Percentiles rank a stretch among this genome's conserved stretches.
These are phyloP conservation scores for Xylaria sp. DNA, from an alignment of 2,329 filamentous ascomycete species.

Conservation along the genomic window DNA sequence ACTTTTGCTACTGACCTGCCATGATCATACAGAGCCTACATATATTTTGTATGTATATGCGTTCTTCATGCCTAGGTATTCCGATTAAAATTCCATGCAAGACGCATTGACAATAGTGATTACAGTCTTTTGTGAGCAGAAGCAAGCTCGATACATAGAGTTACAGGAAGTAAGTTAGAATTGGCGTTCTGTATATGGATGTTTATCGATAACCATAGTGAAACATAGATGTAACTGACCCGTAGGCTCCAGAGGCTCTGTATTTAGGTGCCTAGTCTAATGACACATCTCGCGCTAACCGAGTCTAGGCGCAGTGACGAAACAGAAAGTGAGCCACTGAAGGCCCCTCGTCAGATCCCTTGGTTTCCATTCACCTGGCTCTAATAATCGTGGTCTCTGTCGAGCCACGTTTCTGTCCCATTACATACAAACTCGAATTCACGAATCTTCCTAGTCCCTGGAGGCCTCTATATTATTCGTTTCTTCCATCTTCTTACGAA, in stretches of 20 bases:
- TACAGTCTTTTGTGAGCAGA: neutral
- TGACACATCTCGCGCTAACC: conserved; percentile 19
- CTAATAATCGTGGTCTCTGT: neutral
- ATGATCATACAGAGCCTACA: neutral
- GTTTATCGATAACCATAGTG: conserved; percentile 11
- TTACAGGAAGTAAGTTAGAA: no score
- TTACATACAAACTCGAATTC: neutral
- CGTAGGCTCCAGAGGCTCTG: neutral
- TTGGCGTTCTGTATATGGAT: neutral
- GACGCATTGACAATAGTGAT: neutral
- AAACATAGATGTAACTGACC: conserved; percentile 8
- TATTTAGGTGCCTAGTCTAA: neutral
- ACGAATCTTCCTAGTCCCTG: neutral
- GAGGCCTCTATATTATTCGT: neutral
- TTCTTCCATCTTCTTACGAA: neutral
- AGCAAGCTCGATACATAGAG: no score
- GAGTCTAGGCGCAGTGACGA: conserved; percentile 27
- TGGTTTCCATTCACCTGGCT: conserved; percentile 8
- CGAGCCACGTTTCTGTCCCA: neutral
- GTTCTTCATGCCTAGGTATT: neutral
- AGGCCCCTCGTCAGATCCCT: conserved; percentile 19
- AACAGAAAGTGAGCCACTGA: conserved; percentile 13
- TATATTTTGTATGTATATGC: neutral
- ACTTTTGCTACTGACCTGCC: no score
- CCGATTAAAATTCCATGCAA: neutral